Evolutionary conservation across 805 yeast genomes (phyloP).

Genomic region (Yamadazyma insecticola): DNA sequence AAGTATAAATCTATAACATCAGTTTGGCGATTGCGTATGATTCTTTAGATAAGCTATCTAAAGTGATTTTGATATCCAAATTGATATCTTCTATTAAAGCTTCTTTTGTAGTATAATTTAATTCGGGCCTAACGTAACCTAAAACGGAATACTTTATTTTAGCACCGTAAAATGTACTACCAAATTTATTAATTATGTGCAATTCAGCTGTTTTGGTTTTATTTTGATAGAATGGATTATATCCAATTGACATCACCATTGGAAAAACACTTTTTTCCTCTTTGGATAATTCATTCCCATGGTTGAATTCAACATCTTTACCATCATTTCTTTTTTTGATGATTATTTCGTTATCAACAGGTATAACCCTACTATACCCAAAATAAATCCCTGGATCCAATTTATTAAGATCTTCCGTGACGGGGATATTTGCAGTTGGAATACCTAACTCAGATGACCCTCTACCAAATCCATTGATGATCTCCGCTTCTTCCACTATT

Average conservation of each 20-base stretch:
- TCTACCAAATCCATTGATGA: conserved; percentile 87
- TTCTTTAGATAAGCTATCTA: conserved; percentile 33
- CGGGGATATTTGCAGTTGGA: conserved; percentile 90
- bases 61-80: conserved; percentile 69
- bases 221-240: conserved; percentile 89
- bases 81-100: conserved; percentile 83
- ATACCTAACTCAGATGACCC: conserved; percentile 92
- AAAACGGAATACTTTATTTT: conserved; percentile 60
- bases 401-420: conserved; percentile 39
- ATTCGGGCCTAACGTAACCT: conserved; percentile 90
- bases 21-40: conserved; percentile 9
- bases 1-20: no score
- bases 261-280: conserved; percentile 55
- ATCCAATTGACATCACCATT: conserved; percentile 93
- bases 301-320: conserved; percentile 43
- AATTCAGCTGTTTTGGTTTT: conserved; percentile 79
- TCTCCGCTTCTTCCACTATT: conserved; percentile 37
- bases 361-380: conserved; percentile 57
- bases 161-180: conserved; percentile 77
- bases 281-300: conserved; percentile 47
- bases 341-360: conserved; percentile 12
- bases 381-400: conserved; percentile 82
- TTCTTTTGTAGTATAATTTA: conserved; percentile 77
- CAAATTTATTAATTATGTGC: conserved; percentile 75
- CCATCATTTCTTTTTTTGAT: conserved; percentile 20